phyloP scores from a whole-genome alignment of 106 monocot genomes.

The Allium sativum region DNA sequence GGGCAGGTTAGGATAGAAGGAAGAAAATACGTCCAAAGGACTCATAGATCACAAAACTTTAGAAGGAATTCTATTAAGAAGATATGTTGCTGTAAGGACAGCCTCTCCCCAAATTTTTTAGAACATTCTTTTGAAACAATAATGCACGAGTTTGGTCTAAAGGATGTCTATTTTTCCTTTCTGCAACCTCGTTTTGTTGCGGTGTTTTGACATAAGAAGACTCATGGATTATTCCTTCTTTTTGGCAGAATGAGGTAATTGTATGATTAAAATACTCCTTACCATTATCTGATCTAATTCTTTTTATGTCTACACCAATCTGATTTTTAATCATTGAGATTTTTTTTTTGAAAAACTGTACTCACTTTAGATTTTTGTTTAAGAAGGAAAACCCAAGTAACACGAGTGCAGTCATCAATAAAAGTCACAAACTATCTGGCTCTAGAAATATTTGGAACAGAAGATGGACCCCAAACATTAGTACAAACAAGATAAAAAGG shows the following conservation, averaged over 20 bases:
- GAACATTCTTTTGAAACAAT: not conserved
- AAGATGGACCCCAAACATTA: not conserved
- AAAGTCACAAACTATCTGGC: conserved; percentile 5
- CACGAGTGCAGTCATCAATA: conserved; percentile 6
- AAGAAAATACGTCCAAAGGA: not conserved
- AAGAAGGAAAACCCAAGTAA: conserved; percentile 5
- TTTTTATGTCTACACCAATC: not conserved
- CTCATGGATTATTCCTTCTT: conserved; percentile 6
- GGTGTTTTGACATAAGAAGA: conserved; percentile 2
- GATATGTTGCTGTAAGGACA: not conserved
- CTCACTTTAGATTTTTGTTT: not conserved
- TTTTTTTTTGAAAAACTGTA: not conserved
- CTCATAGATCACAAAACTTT: conserved; percentile 1
- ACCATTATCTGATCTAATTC: not conserved
- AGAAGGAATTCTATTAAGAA: not conserved
- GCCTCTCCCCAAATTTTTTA: not conserved
- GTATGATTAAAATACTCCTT: conserved; percentile 5
- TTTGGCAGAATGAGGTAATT: not conserved
- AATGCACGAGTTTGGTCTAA: not conserved
- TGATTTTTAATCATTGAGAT: not conserved
- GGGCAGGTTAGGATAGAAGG: not conserved
- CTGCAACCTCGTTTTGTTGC: conserved; percentile 5
- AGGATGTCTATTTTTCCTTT: conserved; percentile 7
- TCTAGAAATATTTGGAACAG: not conserved
- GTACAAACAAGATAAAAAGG: conserved; percentile 3